Evolutionary conservation across 108 stramenopile species (phyloP).

Genomic region (Schizochytrium sp.): DNA sequence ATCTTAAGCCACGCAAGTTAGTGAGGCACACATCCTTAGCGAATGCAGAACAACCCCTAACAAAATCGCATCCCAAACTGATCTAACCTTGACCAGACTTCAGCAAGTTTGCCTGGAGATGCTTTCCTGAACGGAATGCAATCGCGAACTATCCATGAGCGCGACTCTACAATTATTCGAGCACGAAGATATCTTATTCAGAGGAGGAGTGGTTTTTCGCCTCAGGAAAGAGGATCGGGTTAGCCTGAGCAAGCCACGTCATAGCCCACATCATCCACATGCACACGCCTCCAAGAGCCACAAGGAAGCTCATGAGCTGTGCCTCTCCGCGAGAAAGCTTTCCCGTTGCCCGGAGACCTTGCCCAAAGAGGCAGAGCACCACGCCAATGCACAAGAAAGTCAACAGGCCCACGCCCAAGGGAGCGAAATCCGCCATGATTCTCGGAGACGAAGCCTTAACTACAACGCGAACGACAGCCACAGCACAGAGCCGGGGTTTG

Average conservation of each 20-base stretch:
- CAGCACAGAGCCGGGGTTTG: too few relatives aligned
- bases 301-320: constrained; percentile 29
- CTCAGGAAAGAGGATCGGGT: constrained; percentile 24
- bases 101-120: too few relatives aligned
- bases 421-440: not conserved
- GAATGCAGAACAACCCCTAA: too few relatives aligned
- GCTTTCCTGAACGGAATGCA: too few relatives aligned
- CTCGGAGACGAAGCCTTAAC: too few relatives aligned
- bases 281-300: constrained; percentile 40
- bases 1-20: too few relatives aligned
- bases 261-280: constrained; percentile 63
- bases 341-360: constrained; percentile 32
- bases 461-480: too few relatives aligned
- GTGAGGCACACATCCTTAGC: too few relatives aligned
- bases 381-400: constrained; percentile 21
- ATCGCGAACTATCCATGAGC: too few relatives aligned
- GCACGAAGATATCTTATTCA: not conserved
- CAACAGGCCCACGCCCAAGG: not conserved
- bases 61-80: too few relatives aligned
- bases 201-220: not conserved
- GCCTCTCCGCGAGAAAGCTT: constrained; percentile 31
- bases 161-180: too few relatives aligned
- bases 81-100: too few relatives aligned
- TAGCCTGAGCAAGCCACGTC: constrained; percentile 47
- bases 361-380: constrained; percentile 21